Evolutionary conservation across 2,329 filamentous ascomycete genomes (phyloP).

Genomic region (Rachicladosporium sp.): DNA sequence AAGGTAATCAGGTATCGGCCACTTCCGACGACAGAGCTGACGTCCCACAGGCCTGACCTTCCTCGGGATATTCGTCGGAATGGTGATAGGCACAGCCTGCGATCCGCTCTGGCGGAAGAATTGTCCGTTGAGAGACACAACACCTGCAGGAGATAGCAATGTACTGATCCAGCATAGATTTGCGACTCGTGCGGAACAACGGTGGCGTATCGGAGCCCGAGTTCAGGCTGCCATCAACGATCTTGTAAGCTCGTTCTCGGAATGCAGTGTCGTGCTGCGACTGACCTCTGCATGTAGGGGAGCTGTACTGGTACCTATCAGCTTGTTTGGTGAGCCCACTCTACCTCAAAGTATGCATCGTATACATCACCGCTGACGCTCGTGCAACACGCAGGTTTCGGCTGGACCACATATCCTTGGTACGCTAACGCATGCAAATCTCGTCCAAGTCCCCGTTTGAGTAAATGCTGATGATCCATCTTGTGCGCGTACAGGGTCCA

Average conservation of each 20-base stretch:
- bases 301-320: slow-evolving; percentile 64
- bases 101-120: slow-evolving; percentile 56
- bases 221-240: slow-evolving; percentile 62
- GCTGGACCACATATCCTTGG: slow-evolving; percentile 65
- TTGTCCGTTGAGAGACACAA: slow-evolving; percentile 18
- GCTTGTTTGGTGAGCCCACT: slow-evolving; percentile 55
- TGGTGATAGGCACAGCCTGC: slow-evolving; percentile 49
- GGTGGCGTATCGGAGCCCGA: slow-evolving; percentile 65
- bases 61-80: slow-evolving; percentile 56
- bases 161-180: slow-evolving; percentile 22
- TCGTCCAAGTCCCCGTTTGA: slow-evolving; percentile 6
- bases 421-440: slow-evolving; percentile 47
- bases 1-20: too few relatives aligned
- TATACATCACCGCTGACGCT: not conserved
- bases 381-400: slow-evolving; percentile 44
- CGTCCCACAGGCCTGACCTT: slow-evolving; percentile 56
- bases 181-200: slow-evolving; percentile 42
- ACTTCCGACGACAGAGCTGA: too few relatives aligned
- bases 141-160: not conserved
- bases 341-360: too few relatives aligned
- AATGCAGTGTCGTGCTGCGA: slow-evolving; percentile 1
- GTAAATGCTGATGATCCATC: slow-evolving; percentile 19
- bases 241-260: slow-evolving; percentile 18
- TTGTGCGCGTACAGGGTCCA: slow-evolving; percentile 29
- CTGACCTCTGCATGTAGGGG: slow-evolving; percentile 34